These are phyloP conservation scores for Gigaspora rosea DNA, from an alignment of 192 early-diverging fungal genomes.

Conservation along the genomic window DNA sequence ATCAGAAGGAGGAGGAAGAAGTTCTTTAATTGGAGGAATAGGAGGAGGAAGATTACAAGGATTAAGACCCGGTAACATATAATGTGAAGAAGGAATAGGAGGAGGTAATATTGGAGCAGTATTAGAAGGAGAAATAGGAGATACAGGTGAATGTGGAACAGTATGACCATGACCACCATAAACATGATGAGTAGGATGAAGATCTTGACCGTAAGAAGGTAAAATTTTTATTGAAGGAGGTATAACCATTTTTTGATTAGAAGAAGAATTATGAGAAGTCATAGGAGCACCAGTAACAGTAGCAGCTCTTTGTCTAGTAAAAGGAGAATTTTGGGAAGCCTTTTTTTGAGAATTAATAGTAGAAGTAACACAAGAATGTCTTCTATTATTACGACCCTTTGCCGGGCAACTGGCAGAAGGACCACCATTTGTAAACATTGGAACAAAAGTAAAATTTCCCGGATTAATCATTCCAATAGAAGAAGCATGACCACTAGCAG, in stretches of 20 bases:
- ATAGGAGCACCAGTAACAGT: constrained; percentile 13
- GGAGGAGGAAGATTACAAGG: background rate
- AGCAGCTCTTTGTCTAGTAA: constrained; percentile 23
- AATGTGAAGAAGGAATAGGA: background rate
- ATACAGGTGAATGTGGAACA: background rate
- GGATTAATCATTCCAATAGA: constrained; percentile 7
- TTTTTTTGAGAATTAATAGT: constrained; percentile 4
- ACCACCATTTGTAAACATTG: constrained; percentile 26
- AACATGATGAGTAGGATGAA: background rate
- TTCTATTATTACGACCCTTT: constrained; percentile 8
- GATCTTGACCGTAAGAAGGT: background rate
- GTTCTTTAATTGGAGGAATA: constrained; percentile 18
- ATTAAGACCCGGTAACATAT: constrained; percentile 5
- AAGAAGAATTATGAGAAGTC: background rate
- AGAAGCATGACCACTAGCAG: constrained; percentile 32
- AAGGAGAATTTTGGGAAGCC: background rate
- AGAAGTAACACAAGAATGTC: constrained; percentile 22
- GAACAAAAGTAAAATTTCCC: constrained; percentile 27
- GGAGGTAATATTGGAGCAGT: constrained; percentile 23
- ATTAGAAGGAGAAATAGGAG: too few species aligned
- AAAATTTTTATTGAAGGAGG: constrained; percentile 23
- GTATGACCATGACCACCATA: background rate
- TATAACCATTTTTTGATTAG: background rate
- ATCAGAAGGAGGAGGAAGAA: background rate
- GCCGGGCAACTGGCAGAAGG: constrained; percentile 9